Conservation (phyloP, 805 yeast species). For the Monosporozyma servazzii region DNA sequence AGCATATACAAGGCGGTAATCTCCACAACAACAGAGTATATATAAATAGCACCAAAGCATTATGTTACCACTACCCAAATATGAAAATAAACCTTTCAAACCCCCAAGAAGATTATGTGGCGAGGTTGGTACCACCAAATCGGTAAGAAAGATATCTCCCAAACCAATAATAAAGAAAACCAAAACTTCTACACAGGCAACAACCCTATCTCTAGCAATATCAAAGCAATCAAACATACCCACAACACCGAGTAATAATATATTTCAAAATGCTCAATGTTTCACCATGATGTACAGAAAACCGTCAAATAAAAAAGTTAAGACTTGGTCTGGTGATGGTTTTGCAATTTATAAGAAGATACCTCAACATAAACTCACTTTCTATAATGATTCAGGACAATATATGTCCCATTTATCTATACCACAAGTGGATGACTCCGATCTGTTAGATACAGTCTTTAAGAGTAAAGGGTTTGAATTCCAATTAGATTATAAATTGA, state of each 20-base stretch:
- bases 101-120: constrained; percentile 32
- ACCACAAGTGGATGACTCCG: constrained; percentile 12
- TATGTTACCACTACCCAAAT: constrained; percentile 21
- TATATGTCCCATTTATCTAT: constrained; percentile 21
- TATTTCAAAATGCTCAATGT: constrained; percentile 1
- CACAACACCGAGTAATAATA: background rate
- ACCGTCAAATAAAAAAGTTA: constrained; percentile 64
- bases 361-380: constrained; percentile 14
- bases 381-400: constrained; percentile 23
- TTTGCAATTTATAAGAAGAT: constrained; percentile 31
- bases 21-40: background rate
- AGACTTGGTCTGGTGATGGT: constrained; percentile 96
- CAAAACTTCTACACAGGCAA: background rate
- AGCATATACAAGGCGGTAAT: background rate
- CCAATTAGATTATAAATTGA: constrained; percentile 45
- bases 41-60: background rate
- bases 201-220: background rate
- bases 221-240: background rate
- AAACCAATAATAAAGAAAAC: background rate
- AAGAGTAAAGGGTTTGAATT: constrained; percentile 52
- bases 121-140: background rate
- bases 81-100: constrained; percentile 42
- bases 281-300: constrained; percentile 58
- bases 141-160: background rate
- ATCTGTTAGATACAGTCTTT: constrained; percentile 35